phyloP scores from a whole-genome alignment of 176 grass and related monocot genomes.

The Lolium rigidum region DNA sequence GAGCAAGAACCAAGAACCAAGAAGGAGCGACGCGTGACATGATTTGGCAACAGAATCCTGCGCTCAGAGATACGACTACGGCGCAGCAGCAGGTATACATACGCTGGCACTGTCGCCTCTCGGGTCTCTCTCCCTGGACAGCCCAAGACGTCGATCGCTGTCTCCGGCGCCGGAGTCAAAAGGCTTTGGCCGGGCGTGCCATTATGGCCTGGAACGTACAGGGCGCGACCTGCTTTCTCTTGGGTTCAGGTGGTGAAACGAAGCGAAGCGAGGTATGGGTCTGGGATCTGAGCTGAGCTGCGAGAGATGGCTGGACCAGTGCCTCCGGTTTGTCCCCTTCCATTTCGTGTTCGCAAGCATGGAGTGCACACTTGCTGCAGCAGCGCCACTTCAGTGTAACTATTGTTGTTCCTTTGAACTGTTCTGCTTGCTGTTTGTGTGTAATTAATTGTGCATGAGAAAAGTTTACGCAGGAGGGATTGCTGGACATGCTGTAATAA shows the following conservation, averaged over 20 bases:
- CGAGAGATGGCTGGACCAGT: slow-evolving; percentile 34
- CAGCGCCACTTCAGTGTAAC: neutral
- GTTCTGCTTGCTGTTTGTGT: no score
- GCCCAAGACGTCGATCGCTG: neutral
- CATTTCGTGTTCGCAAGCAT: slow-evolving; percentile 43
- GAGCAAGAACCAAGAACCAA: neutral
- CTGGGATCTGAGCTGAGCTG: no score
- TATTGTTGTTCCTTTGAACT: neutral
- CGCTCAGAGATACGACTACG: slow-evolving; percentile 42
- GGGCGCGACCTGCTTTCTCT: neutral
- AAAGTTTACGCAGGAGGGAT: no score
- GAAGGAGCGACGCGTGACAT: neutral
- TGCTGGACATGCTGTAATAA: no score
- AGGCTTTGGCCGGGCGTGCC: neutral
- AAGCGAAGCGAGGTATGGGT: neutral
- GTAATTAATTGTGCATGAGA: no score
- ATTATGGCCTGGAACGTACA: neutral
- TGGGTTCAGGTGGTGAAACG: slow-evolving; percentile 26
- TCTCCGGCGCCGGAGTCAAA: slow-evolving; percentile 29
- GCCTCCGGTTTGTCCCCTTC: slow-evolving; percentile 60
- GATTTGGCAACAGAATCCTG: slow-evolving; percentile 51
- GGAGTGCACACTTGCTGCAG: neutral
- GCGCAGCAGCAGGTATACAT: neutral
- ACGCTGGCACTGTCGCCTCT: neutral
- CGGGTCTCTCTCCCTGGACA: no score